These are phyloP conservation scores for Pseudopediastrum boryanum DNA, from an alignment of 139 green algal species.

Conservation along the genomic window DNA sequence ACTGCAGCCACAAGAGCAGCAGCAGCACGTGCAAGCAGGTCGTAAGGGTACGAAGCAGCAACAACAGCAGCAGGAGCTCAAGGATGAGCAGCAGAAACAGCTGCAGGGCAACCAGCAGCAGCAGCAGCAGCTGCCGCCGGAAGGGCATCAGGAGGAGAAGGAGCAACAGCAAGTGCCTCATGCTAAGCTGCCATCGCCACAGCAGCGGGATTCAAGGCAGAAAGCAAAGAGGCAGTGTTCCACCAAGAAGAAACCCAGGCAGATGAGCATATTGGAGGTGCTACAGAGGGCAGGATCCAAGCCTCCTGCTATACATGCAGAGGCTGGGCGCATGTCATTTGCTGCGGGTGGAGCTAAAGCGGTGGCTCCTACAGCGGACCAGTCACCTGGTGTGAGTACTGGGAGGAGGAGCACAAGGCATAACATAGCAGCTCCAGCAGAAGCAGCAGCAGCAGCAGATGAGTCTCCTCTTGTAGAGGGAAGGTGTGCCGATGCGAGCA, in stretches of 20 bases:
- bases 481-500: not conserved
- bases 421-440: too few relatives aligned
- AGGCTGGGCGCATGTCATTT: too few relatives aligned
- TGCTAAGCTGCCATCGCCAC: not conserved
- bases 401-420: too few relatives aligned
- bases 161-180: not conserved
- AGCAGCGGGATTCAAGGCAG: not conserved
- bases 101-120: not conserved
- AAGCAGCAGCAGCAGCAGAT: too few relatives aligned
- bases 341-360: too few relatives aligned
- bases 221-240: not conserved
- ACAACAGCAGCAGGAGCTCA: constrained; percentile 2
- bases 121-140: not conserved
- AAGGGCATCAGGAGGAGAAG: not conserved
- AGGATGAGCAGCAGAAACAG: not conserved
- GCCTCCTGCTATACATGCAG: not conserved
- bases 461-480: too few relatives aligned
- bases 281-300: not conserved
- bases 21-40: not conserved
- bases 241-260: not conserved
- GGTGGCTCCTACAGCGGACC: too few relatives aligned
- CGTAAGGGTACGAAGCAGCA: not conserved
- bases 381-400: too few relatives aligned
- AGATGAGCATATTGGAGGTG: not conserved
- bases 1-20: not conserved